These are phyloP conservation scores for Carex pumila DNA, from an alignment of 176 grass and related monocot genomes.

Conservation along the genomic window DNA sequence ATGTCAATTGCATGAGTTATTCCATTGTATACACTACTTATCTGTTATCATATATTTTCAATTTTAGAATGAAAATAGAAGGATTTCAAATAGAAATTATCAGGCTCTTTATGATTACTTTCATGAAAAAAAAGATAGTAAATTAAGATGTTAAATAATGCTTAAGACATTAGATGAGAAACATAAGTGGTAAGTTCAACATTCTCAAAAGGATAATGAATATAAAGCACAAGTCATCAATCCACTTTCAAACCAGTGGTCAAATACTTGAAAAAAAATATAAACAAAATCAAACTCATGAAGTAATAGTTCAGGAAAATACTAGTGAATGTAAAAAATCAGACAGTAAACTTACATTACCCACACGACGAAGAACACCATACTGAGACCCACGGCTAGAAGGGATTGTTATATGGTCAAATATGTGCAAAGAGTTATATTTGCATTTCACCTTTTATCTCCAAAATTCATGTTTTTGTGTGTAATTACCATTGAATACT, in stretches of 20 bases:
- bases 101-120: too few species aligned
- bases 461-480: not conserved
- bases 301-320: not conserved
- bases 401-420: slow-evolving; percentile 94
- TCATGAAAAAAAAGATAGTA: too few species aligned
- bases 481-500: not conserved
- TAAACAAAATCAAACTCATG: not conserved
- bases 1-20: too few species aligned
- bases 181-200: too few species aligned
- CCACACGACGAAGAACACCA: slow-evolving; percentile 89
- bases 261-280: slow-evolving; percentile 68
- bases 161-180: too few species aligned
- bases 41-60: too few species aligned
- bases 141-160: too few species aligned
- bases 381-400: slow-evolving; percentile 60
- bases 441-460: not conserved
- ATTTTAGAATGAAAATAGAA: too few species aligned
- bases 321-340: not conserved
- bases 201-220: slow-evolving; percentile 99
- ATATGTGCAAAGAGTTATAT: not conserved
- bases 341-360: slow-evolving; percentile 53
- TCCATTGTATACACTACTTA: too few species aligned
- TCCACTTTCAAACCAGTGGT: slow-evolving; percentile 98
- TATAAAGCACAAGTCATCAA: slow-evolving; percentile 98
- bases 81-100: too few species aligned